These are phyloP conservation scores for Amauroascus verrucosus DNA, from an alignment of 2,329 filamentous ascomycete species.

Conservation along the genomic window DNA sequence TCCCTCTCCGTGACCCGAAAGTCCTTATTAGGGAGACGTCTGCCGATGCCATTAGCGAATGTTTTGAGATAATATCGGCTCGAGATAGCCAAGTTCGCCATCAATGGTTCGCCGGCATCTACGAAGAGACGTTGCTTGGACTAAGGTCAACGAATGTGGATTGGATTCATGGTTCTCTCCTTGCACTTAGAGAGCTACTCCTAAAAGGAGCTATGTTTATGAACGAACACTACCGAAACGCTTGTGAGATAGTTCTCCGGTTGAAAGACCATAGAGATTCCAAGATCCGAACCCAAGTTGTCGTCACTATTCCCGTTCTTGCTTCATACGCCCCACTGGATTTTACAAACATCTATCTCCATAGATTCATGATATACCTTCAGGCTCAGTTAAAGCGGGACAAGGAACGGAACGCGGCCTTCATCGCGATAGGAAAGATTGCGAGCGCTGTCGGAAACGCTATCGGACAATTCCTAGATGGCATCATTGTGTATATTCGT, in stretches of 20 bases:
- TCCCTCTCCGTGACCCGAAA: constrained; percentile 78
- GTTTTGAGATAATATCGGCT: constrained; percentile 90
- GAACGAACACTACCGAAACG: constrained; percentile 85
- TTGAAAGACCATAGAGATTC: constrained; percentile 88
- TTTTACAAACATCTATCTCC: constrained; percentile 76
- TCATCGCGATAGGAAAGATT: constrained; percentile 90
- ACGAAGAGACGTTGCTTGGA: constrained; percentile 70
- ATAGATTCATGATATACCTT: constrained; percentile 94
- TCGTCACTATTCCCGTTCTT: constrained; percentile 81
- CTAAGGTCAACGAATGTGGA: constrained; percentile 74
- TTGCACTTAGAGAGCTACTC: constrained; percentile 85
- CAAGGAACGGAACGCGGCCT: constrained; percentile 86
- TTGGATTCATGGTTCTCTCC: constrained; percentile 81
- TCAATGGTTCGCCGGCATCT: constrained; percentile 83
- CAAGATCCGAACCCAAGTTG: constrained; percentile 79
- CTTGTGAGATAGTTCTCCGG: constrained; percentile 83
- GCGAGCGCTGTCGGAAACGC: constrained; percentile 92
- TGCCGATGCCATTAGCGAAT: constrained; percentile 85
- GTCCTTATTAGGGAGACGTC: constrained; percentile 87
- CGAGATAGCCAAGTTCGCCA: constrained; percentile 80
- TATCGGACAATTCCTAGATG: constrained; percentile 89
- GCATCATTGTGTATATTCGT: constrained; percentile 83
- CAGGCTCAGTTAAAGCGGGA: constrained; percentile 90
- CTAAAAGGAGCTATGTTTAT: constrained; percentile 98
- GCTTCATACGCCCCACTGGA: constrained; percentile 87